A percentile compares a stretch with the other conserved stretches of the same genome.
Evolutionary conservation across 441 rosid species (phyloP).

Genomic region (Mallotus japonicus): DNA sequence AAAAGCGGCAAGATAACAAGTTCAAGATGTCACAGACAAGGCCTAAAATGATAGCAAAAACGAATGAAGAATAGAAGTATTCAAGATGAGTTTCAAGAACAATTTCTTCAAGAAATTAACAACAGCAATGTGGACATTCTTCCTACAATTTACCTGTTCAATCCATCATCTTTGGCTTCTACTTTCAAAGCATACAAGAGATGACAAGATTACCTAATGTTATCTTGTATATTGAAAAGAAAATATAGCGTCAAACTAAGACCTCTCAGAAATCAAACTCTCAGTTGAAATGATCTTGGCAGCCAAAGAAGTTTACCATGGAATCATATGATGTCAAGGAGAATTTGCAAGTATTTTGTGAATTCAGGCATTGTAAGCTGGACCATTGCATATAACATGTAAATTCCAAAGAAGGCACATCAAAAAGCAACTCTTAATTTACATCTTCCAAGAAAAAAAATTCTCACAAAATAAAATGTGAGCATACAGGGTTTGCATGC

Average conservation of each 20-base stretch:
- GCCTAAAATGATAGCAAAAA: background rate
- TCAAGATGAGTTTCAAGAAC: too few relatives aligned
- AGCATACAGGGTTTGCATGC: conserved; percentile 1
- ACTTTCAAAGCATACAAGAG: background rate
- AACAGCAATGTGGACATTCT: background rate
- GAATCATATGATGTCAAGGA: background rate
- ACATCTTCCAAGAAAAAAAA: background rate
- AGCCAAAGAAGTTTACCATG: background rate
- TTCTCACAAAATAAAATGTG: background rate
- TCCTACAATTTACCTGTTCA: conserved; percentile 6
- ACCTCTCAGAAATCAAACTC: background rate
- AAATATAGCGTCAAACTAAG: background rate
- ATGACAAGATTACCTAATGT: background rate
- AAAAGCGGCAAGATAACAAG: conserved; percentile 5
- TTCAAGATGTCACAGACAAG: background rate
- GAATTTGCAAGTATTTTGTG: conserved; percentile 6
- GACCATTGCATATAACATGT: background rate
- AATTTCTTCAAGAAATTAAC: background rate
- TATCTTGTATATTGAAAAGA: background rate
- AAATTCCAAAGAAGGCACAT: background rate
- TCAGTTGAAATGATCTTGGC: background rate
- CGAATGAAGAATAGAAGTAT: background rate
- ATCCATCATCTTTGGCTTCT: background rate
- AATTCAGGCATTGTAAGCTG: background rate
- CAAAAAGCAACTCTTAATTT: background rate